phyloP scores from a whole-genome alignment of 192 early-diverging fungal species.

The Mortierella claussenii region DNA sequence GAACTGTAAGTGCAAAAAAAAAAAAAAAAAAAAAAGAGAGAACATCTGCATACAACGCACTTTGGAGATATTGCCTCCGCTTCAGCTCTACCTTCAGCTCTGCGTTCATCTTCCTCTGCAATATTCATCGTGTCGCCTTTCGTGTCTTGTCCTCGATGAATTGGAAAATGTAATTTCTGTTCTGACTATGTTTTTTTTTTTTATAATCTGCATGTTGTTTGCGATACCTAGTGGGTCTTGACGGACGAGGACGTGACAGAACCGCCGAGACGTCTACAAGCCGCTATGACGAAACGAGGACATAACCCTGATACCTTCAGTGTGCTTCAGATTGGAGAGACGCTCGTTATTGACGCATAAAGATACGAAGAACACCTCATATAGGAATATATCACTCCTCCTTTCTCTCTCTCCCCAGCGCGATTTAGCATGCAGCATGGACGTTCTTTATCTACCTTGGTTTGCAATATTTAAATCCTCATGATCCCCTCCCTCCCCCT shows the following conservation, averaged over 20 bases:
- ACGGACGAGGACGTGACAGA: constrained; percentile 76
- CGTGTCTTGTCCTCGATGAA: not conserved
- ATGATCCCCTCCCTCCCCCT: too few relatives aligned
- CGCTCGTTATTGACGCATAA: constrained; percentile 31
- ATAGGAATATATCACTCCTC: too few relatives aligned
- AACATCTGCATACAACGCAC: too few relatives aligned
- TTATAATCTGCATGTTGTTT: not conserved
- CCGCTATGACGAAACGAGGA: constrained; percentile 66
- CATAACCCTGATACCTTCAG: constrained; percentile 56
- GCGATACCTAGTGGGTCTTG: constrained; percentile 76
- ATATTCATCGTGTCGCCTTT: too few relatives aligned
- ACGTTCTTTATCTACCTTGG: too few relatives aligned
- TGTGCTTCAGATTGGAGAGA: constrained; percentile 64
- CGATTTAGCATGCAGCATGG: too few relatives aligned
- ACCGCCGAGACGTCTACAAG: constrained; percentile 70
- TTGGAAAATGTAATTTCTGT: not conserved
- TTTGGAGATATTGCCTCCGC: too few relatives aligned
- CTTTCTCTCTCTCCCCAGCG: too few relatives aligned
- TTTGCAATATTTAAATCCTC: too few relatives aligned
- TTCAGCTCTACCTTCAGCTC: too few relatives aligned
- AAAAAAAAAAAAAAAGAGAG: too few relatives aligned
- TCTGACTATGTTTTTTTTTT: not conserved
- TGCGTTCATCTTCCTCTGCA: too few relatives aligned
- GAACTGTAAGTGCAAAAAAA: constrained; percentile 57
- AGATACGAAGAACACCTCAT: not conserved